Conservation (phyloP, 192 early-diverging fungal species). For the Radiomyces spectabilis region DNA sequence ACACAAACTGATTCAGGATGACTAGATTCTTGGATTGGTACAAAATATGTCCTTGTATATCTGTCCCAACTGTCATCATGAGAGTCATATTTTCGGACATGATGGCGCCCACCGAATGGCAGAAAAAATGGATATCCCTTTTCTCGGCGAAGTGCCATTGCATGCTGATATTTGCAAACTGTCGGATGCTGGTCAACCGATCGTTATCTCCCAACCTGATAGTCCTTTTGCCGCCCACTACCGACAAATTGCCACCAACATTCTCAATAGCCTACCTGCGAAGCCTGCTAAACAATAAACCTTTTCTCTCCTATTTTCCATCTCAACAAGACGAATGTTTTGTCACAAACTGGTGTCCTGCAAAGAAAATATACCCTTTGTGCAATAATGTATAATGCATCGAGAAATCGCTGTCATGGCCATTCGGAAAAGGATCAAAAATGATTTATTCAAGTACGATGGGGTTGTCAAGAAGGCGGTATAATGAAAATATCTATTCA, state of each 20-base stretch:
- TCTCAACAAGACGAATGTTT: too few relatives aligned
- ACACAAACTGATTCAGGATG: too few relatives aligned
- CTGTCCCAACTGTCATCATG: slow-evolving; percentile 75
- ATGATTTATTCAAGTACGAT: too few relatives aligned
- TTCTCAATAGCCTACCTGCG: slow-evolving; percentile 15
- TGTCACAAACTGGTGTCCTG: too few relatives aligned
- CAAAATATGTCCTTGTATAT: slow-evolving; percentile 84
- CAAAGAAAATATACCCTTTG: too few relatives aligned
- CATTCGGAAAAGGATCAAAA: too few relatives aligned
- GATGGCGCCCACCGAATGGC: slow-evolving; percentile 50
- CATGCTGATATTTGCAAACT: slow-evolving; percentile 63
- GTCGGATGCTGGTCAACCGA: slow-evolving; percentile 68
- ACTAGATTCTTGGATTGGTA: slow-evolving; percentile 80
- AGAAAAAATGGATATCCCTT: slow-evolving; percentile 52
- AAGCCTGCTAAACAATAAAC: background rate
- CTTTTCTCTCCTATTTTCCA: background rate
- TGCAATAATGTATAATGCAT: too few relatives aligned
- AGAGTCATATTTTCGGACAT: slow-evolving; percentile 74
- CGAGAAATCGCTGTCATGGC: too few relatives aligned
- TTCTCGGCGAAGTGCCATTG: slow-evolving; percentile 76
- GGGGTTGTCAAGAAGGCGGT: too few relatives aligned
- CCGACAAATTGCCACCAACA: slow-evolving; percentile 38
- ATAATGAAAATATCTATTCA: too few relatives aligned
- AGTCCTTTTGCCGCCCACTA: slow-evolving; percentile 42
- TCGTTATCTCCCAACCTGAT: slow-evolving; percentile 49